phyloP scores from a whole-genome alignment of 371 early-diverging fungal genomes.

The Apophysomyces trapeziformis region DNA sequence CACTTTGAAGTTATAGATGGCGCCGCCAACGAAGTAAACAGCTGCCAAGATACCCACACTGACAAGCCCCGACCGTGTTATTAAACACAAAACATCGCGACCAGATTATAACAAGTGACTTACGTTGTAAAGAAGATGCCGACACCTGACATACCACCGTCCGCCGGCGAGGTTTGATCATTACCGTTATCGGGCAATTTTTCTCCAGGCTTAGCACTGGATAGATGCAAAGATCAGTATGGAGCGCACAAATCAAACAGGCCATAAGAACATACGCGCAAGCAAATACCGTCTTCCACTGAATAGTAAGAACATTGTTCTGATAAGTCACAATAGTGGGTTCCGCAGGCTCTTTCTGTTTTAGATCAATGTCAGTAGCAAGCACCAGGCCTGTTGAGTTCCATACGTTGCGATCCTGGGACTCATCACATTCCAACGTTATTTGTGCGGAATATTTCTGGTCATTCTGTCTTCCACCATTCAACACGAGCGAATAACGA shows the following conservation, averaged over 20 bases:
- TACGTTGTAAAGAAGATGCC: slow-evolving; percentile 64
- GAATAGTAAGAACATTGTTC: slow-evolving; percentile 38
- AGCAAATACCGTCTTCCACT: slow-evolving; percentile 53
- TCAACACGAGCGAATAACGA: slow-evolving; percentile 17
- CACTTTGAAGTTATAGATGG: slow-evolving; percentile 61
- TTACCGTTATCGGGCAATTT: slow-evolving; percentile 30
- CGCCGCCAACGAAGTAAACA: slow-evolving; percentile 63
- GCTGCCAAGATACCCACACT: slow-evolving; percentile 50
- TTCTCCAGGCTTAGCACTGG: slow-evolving; percentile 31
- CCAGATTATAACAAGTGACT: slow-evolving; percentile 11
- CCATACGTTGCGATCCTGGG: slow-evolving; percentile 18
- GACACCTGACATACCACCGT: slow-evolving; percentile 45
- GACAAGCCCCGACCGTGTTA: neutral
- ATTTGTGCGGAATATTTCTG: slow-evolving; percentile 25
- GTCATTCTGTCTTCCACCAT: slow-evolving; percentile 20
- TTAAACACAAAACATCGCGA: neutral
- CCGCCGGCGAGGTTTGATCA: slow-evolving; percentile 14
- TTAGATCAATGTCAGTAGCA: slow-evolving; percentile 1
- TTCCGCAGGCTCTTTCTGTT: slow-evolving; percentile 21
- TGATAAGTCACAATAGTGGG: slow-evolving; percentile 39
- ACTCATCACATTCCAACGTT: slow-evolving; percentile 24
- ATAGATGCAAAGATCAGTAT: neutral
- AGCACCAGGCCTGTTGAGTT: neutral
- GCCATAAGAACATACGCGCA: slow-evolving; percentile 41
- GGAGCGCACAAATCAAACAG: neutral